A percentile compares a stretch with the other conserved stretches of the same genome.
phyloP scores from a whole-genome alignment of 257 asterid genomes.

The Solanum piurae region DNA sequence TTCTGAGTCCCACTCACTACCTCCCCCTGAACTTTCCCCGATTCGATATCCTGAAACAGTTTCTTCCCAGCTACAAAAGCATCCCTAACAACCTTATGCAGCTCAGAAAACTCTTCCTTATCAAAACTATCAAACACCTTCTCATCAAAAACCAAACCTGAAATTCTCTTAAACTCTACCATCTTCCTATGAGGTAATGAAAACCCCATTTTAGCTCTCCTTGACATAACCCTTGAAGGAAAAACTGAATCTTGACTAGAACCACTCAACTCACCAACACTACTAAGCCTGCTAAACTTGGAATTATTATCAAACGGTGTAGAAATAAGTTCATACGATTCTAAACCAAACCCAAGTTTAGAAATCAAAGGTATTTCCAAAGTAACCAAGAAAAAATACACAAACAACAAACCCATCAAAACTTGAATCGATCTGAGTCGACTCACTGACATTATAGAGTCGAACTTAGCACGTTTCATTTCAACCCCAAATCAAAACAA shows the following conservation, averaged over 20 bases:
- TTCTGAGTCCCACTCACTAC: slow-evolving; percentile 16
- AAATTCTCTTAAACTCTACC: slow-evolving; percentile 44
- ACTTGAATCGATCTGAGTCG: slow-evolving; percentile 82
- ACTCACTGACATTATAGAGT: slow-evolving; percentile 61
- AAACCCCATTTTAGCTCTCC: not conserved
- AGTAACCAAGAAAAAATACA: slow-evolving; percentile 54
- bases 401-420: slow-evolving; percentile 47
- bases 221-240: not conserved
- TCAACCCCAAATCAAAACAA: slow-evolving; percentile 3
- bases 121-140: slow-evolving; percentile 37
- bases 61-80: slow-evolving; percentile 68
- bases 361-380: slow-evolving; percentile 79
- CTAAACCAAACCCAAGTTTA: slow-evolving; percentile 53
- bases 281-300: slow-evolving; percentile 22
- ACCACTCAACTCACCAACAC: slow-evolving; percentile 17
- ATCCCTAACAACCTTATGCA: slow-evolving; percentile 59
- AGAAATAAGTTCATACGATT: slow-evolving; percentile 41
- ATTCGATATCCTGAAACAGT: slow-evolving; percentile 48
- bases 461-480: slow-evolving; percentile 56
- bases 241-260: slow-evolving; percentile 17
- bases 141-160: slow-evolving; percentile 56
- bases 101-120: slow-evolving; percentile 54
- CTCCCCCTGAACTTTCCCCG: slow-evolving; percentile 36
- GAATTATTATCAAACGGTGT: slow-evolving; percentile 21
- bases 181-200: slow-evolving; percentile 22